A percentile compares a stretch with the other conserved stretches of the same genome.
These are phyloP conservation scores for Colletotrichum truncatum DNA, from an alignment of 2,329 filamentous ascomycete species.

Conservation along the genomic window DNA sequence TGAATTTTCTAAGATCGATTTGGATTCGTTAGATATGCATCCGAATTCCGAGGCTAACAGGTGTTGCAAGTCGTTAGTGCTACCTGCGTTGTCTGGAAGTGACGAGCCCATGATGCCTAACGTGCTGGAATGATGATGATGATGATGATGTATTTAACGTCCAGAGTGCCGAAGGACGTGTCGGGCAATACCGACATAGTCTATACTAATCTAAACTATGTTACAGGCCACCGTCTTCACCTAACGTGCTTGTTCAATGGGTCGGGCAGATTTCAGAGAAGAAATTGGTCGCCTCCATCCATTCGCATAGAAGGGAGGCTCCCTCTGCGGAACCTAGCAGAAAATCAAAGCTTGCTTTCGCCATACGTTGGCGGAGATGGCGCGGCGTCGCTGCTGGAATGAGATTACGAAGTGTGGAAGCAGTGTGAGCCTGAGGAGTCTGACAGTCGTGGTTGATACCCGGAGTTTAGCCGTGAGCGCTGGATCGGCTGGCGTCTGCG, in stretches of 20 bases:
- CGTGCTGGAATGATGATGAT: not conserved
- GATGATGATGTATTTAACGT: not conserved
- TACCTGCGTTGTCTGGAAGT: too few relatives aligned
- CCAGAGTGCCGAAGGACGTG: not conserved
- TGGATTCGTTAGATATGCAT: too few relatives aligned
- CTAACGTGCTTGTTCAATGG: not conserved
- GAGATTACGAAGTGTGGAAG: too few relatives aligned
- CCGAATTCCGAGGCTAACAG: too few relatives aligned
- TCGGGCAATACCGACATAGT: not conserved
- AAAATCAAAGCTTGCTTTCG: not conserved
- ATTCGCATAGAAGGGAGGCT: constrained; percentile 1
- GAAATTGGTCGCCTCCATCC: constrained; percentile 1
- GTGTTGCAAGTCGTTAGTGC: too few relatives aligned
- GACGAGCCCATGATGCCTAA: too few relatives aligned
- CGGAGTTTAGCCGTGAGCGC: too few relatives aligned
- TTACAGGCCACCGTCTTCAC: not conserved
- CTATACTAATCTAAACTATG: not conserved
- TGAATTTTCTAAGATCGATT: too few relatives aligned
- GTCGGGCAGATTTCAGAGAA: not conserved
- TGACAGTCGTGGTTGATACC: too few relatives aligned
- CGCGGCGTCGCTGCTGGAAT: not conserved
- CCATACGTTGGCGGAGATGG: not conserved
- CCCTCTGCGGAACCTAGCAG: not conserved
- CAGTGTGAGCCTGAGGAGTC: too few relatives aligned
- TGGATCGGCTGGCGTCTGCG: too few relatives aligned